Evolutionary conservation across 441 rosid species (phyloP).

Genomic region (Gossypium schwendimanii): DNA sequence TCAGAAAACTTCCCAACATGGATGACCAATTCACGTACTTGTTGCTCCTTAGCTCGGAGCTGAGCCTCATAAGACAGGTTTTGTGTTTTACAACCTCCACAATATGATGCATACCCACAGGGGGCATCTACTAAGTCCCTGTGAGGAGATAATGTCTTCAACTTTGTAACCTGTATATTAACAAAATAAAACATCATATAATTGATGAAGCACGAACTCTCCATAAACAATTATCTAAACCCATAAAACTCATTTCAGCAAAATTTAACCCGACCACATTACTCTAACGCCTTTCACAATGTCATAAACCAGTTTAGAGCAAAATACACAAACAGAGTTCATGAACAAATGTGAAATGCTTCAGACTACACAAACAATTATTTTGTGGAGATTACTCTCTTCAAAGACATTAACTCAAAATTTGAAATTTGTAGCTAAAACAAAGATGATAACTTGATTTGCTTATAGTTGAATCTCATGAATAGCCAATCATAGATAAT

Average conservation of each 20-base stretch:
- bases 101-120: slow-evolving; percentile 73
- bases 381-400: background rate
- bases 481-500: background rate
- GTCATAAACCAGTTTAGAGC: background rate
- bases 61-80: slow-evolving; percentile 76
- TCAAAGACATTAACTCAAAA: background rate
- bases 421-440: background rate
- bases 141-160: slow-evolving; percentile 65
- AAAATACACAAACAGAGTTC: background rate
- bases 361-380: background rate
- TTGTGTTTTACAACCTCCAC: slow-evolving; percentile 91
- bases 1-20: slow-evolving; percentile 65
- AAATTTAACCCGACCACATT: background rate
- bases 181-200: slow-evolving; percentile 10
- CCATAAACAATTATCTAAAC: background rate
- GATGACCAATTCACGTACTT: slow-evolving; percentile 54
- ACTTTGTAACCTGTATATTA: slow-evolving; percentile 48
- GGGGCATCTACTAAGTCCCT: slow-evolving; percentile 74
- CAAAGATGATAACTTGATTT: background rate
- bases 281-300: background rate
- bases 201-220: background rate
- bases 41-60: slow-evolving; percentile 75
- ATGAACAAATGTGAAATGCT: background rate
- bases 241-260: background rate
- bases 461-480: background rate